These are phyloP conservation scores for Neopestalotiopsis rosae DNA, from an alignment of 2,329 filamentous ascomycete species.

Conservation along the genomic window DNA sequence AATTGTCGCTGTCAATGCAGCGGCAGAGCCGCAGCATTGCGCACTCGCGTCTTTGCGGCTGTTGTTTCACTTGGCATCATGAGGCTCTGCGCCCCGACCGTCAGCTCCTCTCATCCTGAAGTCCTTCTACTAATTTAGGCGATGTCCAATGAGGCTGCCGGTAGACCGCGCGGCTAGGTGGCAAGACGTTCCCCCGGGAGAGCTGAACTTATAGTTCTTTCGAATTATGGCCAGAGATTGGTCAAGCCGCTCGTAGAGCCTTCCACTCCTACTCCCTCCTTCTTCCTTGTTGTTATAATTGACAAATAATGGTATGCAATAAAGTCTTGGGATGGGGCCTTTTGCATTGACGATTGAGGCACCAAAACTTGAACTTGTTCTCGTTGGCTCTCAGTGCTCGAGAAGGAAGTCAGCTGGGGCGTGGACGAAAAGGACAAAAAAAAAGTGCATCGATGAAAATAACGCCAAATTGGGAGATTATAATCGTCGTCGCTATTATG, in stretches of 20 bases:
- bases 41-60: not conserved
- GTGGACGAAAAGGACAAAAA: too few species aligned
- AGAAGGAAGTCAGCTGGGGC: too few species aligned
- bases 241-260: not conserved
- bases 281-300: too few species aligned
- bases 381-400: too few species aligned
- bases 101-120: not conserved
- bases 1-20: not conserved
- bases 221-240: not conserved
- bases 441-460: too few species aligned
- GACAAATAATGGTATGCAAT: too few species aligned
- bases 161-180: not conserved
- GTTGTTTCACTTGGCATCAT: not conserved
- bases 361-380: too few species aligned
- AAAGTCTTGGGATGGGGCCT: too few species aligned
- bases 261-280: not conserved
- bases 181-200: not conserved
- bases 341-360: not conserved
- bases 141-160: not conserved
- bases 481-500: too few species aligned
- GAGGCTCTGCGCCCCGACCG: not conserved
- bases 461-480: too few species aligned
- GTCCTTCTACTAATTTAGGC: not conserved
- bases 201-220: not conserved
- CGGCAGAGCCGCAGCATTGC: not conserved